phyloP scores from a whole-genome alignment of 2,329 filamentous ascomycete genomes.

The Mycosphaerella sp. region DNA sequence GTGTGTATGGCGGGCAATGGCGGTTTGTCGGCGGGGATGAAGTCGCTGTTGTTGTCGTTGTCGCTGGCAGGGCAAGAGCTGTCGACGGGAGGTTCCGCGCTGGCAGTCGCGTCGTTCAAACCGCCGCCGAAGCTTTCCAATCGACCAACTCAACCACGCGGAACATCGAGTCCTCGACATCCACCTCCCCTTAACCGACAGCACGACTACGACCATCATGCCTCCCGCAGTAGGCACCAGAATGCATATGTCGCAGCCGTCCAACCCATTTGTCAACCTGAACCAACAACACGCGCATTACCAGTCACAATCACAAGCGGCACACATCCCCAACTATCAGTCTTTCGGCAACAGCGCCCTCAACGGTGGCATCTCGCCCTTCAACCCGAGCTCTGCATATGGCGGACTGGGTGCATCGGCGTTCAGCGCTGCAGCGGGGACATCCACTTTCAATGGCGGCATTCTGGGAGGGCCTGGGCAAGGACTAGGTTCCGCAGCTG shows the following conservation, averaged over 20 bases:
- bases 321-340: conserved; percentile 34
- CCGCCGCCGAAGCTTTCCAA: too few species aligned
- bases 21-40: conserved; percentile 2
- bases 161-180: neutral
- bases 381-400: conserved; percentile 29
- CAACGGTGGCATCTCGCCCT: conserved; percentile 38
- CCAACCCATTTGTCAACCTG: conserved; percentile 54
- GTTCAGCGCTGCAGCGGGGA: conserved; percentile 28
- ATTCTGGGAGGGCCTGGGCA: conserved; percentile 41
- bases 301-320: conserved; percentile 28
- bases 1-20: neutral
- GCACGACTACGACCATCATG: conserved; percentile 39
- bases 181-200: neutral
- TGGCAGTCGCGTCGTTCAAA: too few species aligned
- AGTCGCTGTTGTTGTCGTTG: neutral
- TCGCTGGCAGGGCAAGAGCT: neutral
- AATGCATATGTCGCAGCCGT: conserved; percentile 53
- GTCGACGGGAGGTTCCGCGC: neutral
- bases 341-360: conserved; percentile 33
- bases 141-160: too few species aligned
- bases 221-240: conserved; percentile 53
- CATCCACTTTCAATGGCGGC: conserved; percentile 30
- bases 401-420: conserved; percentile 27
- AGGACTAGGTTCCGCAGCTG: conserved; percentile 78
- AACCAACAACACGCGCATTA: conserved; percentile 38